These are phyloP conservation scores for Agarophyton chilense DNA, from an alignment of 23 red algal genomes.

Conservation along the genomic window DNA sequence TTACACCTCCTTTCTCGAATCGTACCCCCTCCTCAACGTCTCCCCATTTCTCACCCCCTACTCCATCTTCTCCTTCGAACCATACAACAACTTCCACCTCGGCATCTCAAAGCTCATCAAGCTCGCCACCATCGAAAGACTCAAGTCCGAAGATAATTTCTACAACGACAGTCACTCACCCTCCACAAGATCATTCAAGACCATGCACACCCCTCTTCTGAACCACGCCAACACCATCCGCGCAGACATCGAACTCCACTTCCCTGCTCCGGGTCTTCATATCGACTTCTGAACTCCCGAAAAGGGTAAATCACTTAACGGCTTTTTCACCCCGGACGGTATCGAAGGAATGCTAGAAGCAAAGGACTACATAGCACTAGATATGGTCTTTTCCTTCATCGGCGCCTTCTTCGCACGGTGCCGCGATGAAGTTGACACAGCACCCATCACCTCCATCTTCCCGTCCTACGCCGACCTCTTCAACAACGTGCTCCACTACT, in stretches of 20 bases:
- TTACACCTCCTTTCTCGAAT: not conserved
- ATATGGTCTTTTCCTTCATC: constrained; percentile 34
- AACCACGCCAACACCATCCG: not conserved
- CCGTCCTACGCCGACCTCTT: not conserved
- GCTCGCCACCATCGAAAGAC: not conserved
- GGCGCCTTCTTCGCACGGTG: constrained; percentile 9
- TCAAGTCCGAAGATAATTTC: not conserved
- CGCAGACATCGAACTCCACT: not conserved
- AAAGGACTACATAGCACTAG: too few relatives aligned
- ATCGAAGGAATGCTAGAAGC: too few relatives aligned
- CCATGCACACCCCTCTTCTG: not conserved
- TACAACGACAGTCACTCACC: not conserved
- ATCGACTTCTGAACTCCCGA: not conserved
- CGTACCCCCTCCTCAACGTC: too few relatives aligned
- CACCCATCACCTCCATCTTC: constrained; percentile 2
- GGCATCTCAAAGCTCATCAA: constrained; percentile 21
- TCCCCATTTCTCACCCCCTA: not conserved
- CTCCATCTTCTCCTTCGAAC: constrained; percentile 13
- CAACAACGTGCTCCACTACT: not conserved
- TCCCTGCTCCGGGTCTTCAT: too few relatives aligned
- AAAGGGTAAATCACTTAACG: not conserved
- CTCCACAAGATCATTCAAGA: not conserved
- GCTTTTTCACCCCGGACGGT: too few relatives aligned
- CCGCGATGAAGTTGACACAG: constrained; percentile 3
- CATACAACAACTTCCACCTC: constrained; percentile 3